These are phyloP conservation scores for Puccinia polysora DNA, from an alignment of 1,284 basidiomycete species.

Conservation along the genomic window DNA sequence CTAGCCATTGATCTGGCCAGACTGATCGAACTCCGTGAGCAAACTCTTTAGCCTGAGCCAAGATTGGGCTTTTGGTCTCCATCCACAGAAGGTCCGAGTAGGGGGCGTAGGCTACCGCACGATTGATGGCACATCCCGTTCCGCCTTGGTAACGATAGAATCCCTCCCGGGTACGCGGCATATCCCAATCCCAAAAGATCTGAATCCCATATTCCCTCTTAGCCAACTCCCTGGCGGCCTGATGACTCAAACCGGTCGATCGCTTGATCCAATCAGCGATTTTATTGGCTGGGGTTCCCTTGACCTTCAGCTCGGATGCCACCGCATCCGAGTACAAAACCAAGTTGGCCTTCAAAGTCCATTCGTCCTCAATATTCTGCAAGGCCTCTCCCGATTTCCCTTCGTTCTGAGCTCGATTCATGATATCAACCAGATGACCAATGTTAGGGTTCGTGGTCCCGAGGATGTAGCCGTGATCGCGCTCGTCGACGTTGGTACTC, in stretches of 20 bases:
- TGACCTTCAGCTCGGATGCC: conserved; percentile 47
- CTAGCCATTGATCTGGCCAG: conserved; percentile 68
- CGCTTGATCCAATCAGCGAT: conserved; percentile 53
- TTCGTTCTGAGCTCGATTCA: conserved; percentile 67
- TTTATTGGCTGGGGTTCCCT: conserved; percentile 20
- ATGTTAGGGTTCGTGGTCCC: conserved; percentile 62
- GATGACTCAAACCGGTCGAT: conserved; percentile 60
- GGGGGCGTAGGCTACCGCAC: conserved; percentile 71
- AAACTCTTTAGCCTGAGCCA: conserved; percentile 73
- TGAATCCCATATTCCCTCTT: conserved; percentile 65
- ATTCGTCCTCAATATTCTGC: conserved; percentile 70
- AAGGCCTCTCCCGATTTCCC: conserved; percentile 68
- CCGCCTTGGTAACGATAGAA: conserved; percentile 88
- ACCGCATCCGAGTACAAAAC: conserved; percentile 51
- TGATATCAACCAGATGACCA: conserved; percentile 67
- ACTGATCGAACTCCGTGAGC: conserved; percentile 69
- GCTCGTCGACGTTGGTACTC: conserved; percentile 72
- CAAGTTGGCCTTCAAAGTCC: conserved; percentile 68
- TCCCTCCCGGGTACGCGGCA: conserved; percentile 79
- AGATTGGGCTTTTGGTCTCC: conserved; percentile 78
- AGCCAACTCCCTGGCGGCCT: conserved; percentile 66
- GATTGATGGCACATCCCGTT: conserved; percentile 73
- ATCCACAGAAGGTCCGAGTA: conserved; percentile 82
- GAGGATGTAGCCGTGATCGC: conserved; percentile 68
- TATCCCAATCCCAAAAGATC: conserved; percentile 82